Evolutionary conservation across 1,284 basidiomycete genomes (phyloP), one percentile per base, ranked within the genome.

Genomic region (Bothia castanella): DNA sequence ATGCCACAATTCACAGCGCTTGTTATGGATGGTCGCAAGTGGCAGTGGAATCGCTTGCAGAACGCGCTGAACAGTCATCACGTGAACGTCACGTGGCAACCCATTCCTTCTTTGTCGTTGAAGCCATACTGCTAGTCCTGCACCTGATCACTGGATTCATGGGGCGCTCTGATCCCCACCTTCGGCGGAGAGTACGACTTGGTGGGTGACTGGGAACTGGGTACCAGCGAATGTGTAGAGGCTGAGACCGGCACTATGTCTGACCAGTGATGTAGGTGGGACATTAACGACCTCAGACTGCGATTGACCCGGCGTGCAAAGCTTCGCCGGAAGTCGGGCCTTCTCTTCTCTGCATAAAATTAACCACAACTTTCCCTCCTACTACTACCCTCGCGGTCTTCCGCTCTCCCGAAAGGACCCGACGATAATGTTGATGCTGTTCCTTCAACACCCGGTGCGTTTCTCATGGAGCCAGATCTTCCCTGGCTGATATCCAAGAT

Each of bases 41-140:
- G 35, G 37, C 16, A 40, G 37, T 32, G n/a, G 27, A 25, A 8
- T 29, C 10, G 23, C n/a, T 19, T 36, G 21, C 5, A 35, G 41
- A 32, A 51, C 64, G 59, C 63, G 54, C 34, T 42, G 14, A 65
- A 63, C 56, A 31, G 11, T 3, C 19, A 44, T 53, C 63, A 68
- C 63, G 60, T 56, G 61, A 8, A 32, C 21, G 6, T 49, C 63
- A 59, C 61, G 54, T 60, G 55, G 11, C n/a, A 21, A n/a, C 4
- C 4, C 42, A 10, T 16, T 25, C 25, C n/a, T n/a, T n/a, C n/a
- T n/a, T n/a, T n/a, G n/a, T n/a, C n/a, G n/a, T n/a, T n/a, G n/a
- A n/a, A n/a, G n/a, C n/a, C n/a, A n/a, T n/a, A n/a, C n/a, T n/a
- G n/a, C n/a, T n/a, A n/a, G n/a, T n/a, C n/a, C n/a, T n/a, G n/a